A percentile compares a stretch with the other conserved stretches of the same genome.
Evolutionary conservation across 2,329 filamentous ascomycete genomes (phyloP).

Genomic region (Thelonectria discophora): DNA sequence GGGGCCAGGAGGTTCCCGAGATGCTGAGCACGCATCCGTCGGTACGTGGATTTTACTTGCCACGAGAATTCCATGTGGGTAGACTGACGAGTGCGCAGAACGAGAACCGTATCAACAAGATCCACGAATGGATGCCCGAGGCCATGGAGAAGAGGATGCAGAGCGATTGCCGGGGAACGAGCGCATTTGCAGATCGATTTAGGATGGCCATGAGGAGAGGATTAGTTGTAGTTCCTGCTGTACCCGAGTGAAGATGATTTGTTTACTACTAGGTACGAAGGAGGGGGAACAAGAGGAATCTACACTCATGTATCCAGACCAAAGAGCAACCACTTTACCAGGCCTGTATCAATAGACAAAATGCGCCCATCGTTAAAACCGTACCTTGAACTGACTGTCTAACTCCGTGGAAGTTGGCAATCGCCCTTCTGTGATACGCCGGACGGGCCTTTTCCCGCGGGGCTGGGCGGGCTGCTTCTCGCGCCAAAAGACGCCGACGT

Average conservation of each 20-base stretch:
- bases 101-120: slow-evolving; percentile 70
- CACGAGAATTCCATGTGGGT: slow-evolving; percentile 6
- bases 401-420: slow-evolving; percentile 28
- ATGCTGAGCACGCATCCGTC: slow-evolving; percentile 82
- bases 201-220: slow-evolving; percentile 56
- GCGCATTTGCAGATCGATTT: slow-evolving; percentile 63
- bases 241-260: background rate
- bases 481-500: background rate
- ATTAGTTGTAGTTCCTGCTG: slow-evolving; percentile 20
- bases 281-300: no score
- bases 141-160: slow-evolving; percentile 62
- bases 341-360: background rate
- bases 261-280: no score
- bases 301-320: background rate
- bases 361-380: background rate
- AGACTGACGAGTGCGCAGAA: slow-evolving; percentile 51
- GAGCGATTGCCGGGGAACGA: slow-evolving; percentile 64
- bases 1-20: slow-evolving; percentile 66
- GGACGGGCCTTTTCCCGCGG: slow-evolving; percentile 10
- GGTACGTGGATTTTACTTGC: slow-evolving; percentile 52
- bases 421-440: slow-evolving; percentile 38
- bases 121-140: slow-evolving; percentile 68
- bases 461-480: slow-evolving; percentile 22
- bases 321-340: background rate
- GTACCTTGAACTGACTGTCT: background rate